These are phyloP conservation scores for Meira miltonrushii DNA, from an alignment of 1,284 basidiomycete genomes.

Conservation along the genomic window DNA sequence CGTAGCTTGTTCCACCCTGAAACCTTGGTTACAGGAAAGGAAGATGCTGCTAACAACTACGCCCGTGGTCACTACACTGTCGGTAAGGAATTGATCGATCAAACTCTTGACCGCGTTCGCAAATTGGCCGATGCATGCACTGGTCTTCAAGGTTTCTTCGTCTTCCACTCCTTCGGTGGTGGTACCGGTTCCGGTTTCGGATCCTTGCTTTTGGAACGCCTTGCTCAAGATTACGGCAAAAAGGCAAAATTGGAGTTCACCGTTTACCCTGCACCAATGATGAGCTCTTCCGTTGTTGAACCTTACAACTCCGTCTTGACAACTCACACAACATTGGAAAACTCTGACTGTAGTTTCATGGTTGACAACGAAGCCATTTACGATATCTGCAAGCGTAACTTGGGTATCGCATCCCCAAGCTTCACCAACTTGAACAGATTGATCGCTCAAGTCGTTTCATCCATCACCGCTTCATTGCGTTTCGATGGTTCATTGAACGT, in stretches of 20 bases:
- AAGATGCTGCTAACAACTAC: conserved; percentile 97
- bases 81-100: conserved; percentile 75
- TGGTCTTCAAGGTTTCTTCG: conserved; percentile 98
- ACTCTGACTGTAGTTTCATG: conserved; percentile 83
- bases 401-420: conserved; percentile 78
- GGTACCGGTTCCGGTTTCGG: conserved; percentile 99
- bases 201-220: conserved; percentile 88
- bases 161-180: conserved; percentile 99
- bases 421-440: conserved; percentile 93
- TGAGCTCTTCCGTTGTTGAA: conserved; percentile 95
- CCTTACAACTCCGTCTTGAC: conserved; percentile 99
- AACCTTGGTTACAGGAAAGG: conserved; percentile 97
- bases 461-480: conserved; percentile 90
- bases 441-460: conserved; percentile 91
- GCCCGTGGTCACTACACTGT: conserved; percentile 80
- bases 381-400: conserved; percentile 96
- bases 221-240: conserved; percentile 97
- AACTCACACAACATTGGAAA: conserved; percentile 97
- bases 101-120: conserved; percentile 91
- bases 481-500: conserved; percentile 98
- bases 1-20: conserved; percentile 96
- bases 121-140: conserved; percentile 95
- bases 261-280: conserved; percentile 70
- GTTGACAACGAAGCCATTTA: conserved; percentile 65
- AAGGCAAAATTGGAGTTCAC: conserved; percentile 99